phyloP scores from a whole-genome alignment of 352 stramenopile species.

The Phytophthora niederhauseri region DNA sequence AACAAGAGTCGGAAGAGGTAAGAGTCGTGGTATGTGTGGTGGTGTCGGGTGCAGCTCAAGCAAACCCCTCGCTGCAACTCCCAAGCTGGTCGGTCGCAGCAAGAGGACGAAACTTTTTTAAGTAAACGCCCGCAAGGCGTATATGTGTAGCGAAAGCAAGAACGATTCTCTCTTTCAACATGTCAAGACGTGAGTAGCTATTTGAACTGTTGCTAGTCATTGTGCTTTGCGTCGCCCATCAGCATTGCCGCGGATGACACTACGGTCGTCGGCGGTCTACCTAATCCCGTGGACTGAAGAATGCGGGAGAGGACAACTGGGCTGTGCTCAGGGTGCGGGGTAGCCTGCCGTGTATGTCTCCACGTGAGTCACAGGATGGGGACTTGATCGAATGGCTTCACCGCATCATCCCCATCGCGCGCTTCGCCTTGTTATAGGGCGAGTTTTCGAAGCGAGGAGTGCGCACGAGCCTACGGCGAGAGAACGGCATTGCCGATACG shows the following conservation, averaged over 20 bases:
- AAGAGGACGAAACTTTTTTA: constrained; percentile 30
- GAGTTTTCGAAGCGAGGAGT: constrained; percentile 18
- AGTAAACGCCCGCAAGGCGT: constrained; percentile 38
- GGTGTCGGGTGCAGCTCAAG: constrained; percentile 21
- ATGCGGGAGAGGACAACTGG: constrained; percentile 19
- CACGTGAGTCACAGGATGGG: constrained; percentile 27
- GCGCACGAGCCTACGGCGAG: constrained; percentile 1
- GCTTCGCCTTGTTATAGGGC: constrained; percentile 21
- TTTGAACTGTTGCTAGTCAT: not conserved
- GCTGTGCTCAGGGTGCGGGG: constrained; percentile 1
- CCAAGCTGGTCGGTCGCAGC: constrained; percentile 2
- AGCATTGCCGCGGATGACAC: not conserved
- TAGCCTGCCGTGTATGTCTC: constrained; percentile 5
- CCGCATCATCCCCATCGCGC: constrained; percentile 19
- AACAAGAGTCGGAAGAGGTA: constrained; percentile 91
- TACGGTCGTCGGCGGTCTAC: not conserved
- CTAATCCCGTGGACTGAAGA: not conserved
- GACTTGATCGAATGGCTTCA: constrained; percentile 20
- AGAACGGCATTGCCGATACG: constrained; percentile 22
- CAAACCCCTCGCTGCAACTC: constrained; percentile 9
- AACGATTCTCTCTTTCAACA: constrained; percentile 34
- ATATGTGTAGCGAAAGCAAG: constrained; percentile 41
- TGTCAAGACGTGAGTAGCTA: constrained; percentile 29
- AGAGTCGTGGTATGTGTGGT: constrained; percentile 11
- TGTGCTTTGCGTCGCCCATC: not conserved